Base-by-base conservation (phyloP, 2,329 filamentous ascomycete species). In the Rhexocercosporidium sp. region DNA sequence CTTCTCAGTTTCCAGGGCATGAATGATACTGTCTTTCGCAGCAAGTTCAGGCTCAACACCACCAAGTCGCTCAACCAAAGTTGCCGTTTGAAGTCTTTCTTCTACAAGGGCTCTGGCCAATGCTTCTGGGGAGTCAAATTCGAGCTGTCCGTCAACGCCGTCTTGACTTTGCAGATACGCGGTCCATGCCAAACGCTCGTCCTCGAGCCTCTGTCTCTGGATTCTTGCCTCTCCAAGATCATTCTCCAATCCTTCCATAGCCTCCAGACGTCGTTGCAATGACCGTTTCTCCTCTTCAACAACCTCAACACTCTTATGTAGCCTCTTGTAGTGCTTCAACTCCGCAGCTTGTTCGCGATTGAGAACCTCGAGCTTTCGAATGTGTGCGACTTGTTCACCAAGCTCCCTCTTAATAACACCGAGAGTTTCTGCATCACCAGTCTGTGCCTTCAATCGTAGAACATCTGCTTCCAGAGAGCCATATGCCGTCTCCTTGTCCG, bases 251-350 rank as follows among this genome's bases (percentile, higher is more conserved):
- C 87, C 84, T 66, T 92, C 88, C 78, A 95, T 90, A 44, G 91
- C 83, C 68, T 93, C 89, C 1, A 99, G 78, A 75, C 89, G 93
- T 37, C 90, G 88, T 78, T 96, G 91, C 25, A 99, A 81, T 0
- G 89, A 88, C 69, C 92, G 86, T 82, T 98, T 98, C 81, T 99
- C 94, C 78, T 99, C 96, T 77, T 99, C 94, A 0, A 98, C 92
- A 1, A 99, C 87, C 75, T 97, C 93, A 1, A 97, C 90, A n/a
- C 92, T 93, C 79, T 92, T 95, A 77, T 94, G 90, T 3, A 91
- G 81, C 72, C 94, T 92, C 16, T 94, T 90, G 44, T 96, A 85
- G 72, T 94, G 91, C 73, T 92, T 93, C 41, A 99, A 81, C 77
- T 99, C 95, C 0, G 85, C 80, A 16, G 88, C 83, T 75, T 97